phyloP scores from a whole-genome alignment of 2,329 filamentous ascomycete species.

The Pyrenochaeta sp. region DNA sequence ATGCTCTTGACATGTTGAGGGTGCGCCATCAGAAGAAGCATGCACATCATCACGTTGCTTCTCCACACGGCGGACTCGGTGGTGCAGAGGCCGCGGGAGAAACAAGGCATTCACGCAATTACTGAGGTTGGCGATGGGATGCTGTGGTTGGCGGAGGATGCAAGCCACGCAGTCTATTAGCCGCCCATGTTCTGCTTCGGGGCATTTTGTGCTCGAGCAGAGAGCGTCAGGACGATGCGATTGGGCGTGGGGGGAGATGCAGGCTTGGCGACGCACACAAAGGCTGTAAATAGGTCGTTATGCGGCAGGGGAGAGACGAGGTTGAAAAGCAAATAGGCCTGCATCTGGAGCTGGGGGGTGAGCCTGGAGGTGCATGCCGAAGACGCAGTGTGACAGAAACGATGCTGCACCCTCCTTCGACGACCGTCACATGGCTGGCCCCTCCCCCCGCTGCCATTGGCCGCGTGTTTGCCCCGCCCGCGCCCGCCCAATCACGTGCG shows the following conservation, averaged over 20 bases:
- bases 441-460: constrained; percentile 26
- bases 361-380: constrained; percentile 16
- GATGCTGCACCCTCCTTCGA: constrained; percentile 31
- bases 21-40: constrained; percentile 34
- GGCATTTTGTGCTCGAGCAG: constrained; percentile 37
- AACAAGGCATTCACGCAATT: constrained; percentile 9
- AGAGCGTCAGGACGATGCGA: constrained; percentile 13
- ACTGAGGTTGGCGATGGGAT: constrained; percentile 16
- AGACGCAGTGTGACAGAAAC: constrained; percentile 43
- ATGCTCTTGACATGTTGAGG: constrained; percentile 22
- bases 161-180: constrained; percentile 42
- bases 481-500: constrained; percentile 27
- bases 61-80: constrained; percentile 24
- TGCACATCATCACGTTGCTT: constrained; percentile 39
- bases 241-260: constrained; percentile 23
- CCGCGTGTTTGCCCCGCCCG: constrained; percentile 39
- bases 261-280: constrained; percentile 24
- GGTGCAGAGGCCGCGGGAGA: constrained; percentile 15
- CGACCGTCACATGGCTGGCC: constrained; percentile 37
- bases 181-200: constrained; percentile 40
- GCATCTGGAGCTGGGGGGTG: constrained; percentile 24
- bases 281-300: constrained; percentile 43
- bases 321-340: constrained; percentile 22
- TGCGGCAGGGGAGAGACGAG: constrained; percentile 28
- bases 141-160: constrained; percentile 33